These are phyloP conservation scores for Caloboletus firmus DNA, from an alignment of 1,284 basidiomycete genomes.

Conservation along the genomic window DNA sequence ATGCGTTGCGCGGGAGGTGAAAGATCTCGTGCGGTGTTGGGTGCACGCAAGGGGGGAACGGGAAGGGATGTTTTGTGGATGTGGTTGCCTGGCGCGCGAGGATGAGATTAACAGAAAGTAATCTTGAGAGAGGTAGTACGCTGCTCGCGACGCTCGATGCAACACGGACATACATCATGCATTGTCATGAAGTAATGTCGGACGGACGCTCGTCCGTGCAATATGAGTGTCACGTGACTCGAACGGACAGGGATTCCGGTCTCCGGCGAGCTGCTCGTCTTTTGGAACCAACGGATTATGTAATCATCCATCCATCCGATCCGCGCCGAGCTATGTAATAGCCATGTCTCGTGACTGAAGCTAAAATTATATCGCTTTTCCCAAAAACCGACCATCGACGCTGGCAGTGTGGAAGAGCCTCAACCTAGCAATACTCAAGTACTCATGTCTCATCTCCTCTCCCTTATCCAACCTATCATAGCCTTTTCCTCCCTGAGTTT, in stretches of 20 bases:
- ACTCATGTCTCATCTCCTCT: no score
- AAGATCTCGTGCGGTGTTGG: slow-evolving; percentile 56
- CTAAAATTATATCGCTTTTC: no score
- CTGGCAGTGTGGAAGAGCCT: no score
- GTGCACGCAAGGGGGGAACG: slow-evolving; percentile 43
- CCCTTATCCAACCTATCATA: no score
- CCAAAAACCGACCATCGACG: no score
- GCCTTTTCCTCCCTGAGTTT: no score
- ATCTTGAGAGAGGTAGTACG: not conserved
- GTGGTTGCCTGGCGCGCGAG: slow-evolving; percentile 4
- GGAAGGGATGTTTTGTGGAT: slow-evolving; percentile 24
- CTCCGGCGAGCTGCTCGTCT: no score
- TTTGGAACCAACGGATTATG: no score
- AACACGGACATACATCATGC: slow-evolving; percentile 1
- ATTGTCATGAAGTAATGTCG: not conserved
- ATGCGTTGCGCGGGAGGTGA: slow-evolving; percentile 46
- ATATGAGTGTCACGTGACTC: not conserved
- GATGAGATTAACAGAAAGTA: not conserved
- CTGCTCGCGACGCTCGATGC: not conserved
- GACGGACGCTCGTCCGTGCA: not conserved
- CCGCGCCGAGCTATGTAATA: no score
- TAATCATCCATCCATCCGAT: no score
- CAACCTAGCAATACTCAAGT: no score
- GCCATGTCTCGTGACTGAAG: no score
- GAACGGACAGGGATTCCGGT: not conserved